Conservation (phyloP, 2,329 filamentous ascomycete genomes). For the Corinectria fuckeliana region DNA sequence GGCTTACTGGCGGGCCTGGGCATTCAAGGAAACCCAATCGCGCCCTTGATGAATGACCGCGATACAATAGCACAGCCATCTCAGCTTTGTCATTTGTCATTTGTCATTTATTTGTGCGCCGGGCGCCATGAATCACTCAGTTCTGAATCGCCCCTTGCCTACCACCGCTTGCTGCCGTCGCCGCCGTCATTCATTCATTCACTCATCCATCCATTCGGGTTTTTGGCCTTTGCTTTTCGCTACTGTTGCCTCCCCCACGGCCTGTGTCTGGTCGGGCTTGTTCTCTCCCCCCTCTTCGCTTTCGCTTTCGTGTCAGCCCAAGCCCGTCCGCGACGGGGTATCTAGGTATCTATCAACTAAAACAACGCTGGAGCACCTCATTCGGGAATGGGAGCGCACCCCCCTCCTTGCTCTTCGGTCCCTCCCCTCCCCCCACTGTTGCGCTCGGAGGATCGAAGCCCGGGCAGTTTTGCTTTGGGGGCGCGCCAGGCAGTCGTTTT, state of each 20-base stretch:
- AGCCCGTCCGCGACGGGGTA: conserved; percentile 1
- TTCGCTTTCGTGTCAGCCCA: conserved; percentile 11
- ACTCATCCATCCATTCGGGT: not conserved
- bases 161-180: not conserved
- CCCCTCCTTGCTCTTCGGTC: no score
- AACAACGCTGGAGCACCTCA: not conserved
- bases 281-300: conserved; percentile 10
- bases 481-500: not conserved
- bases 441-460: not conserved
- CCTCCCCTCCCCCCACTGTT: not conserved
- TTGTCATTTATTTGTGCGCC: conserved; percentile 1
- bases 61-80: not conserved
- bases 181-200: not conserved
- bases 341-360: not conserved
- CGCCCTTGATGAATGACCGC: not conserved
- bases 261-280: not conserved
- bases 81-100: not conserved
- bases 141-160: no score
- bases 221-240: not conserved
- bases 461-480: not conserved
- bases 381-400: not conserved
- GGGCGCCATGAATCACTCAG: not conserved
- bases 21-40: not conserved
- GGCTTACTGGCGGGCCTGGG: not conserved
- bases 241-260: conserved; percentile 21